Conservation (phyloP, 192 early-diverging fungal genomes). For the Backusella psychrophila region DNA sequence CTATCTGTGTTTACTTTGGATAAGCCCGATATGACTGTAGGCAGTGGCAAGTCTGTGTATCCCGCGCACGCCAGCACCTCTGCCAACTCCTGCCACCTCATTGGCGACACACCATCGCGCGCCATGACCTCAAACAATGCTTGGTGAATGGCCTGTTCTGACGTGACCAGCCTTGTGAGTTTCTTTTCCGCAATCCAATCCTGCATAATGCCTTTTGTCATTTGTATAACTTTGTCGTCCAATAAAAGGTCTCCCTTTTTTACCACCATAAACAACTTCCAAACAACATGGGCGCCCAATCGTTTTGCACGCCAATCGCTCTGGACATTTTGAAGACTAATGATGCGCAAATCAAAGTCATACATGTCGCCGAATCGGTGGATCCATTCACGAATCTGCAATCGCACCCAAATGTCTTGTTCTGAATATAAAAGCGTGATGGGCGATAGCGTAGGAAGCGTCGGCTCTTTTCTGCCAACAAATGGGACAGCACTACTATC, state of each 20-base stretch:
- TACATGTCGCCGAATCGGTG: slow-evolving; percentile 19
- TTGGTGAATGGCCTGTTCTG: background rate
- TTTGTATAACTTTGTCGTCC: background rate
- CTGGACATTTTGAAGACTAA: slow-evolving; percentile 30
- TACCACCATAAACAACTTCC: background rate
- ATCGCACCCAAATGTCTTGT: slow-evolving; percentile 26
- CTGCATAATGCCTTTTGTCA: background rate
- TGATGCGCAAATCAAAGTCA: background rate
- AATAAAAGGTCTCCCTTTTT: background rate
- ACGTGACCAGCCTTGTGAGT: background rate
- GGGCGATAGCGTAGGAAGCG: background rate
- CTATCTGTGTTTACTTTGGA: background rate
- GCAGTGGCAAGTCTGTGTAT: background rate
- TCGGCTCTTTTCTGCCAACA: background rate
- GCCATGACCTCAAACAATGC: background rate
- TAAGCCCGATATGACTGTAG: background rate
- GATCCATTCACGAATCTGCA: slow-evolving; percentile 28
- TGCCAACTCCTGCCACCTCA: slow-evolving; percentile 12
- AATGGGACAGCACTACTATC: background rate
- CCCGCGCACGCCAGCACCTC: background rate
- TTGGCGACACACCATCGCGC: slow-evolving; percentile 8
- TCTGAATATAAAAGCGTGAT: slow-evolving; percentile 13
- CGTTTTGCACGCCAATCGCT: slow-evolving; percentile 24
- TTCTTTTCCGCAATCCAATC: slow-evolving; percentile 6
- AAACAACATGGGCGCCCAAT: slow-evolving; percentile 11